Evolutionary conservation across 176 grass and related monocot genomes (phyloP).

Genomic region (Lolium perenne): DNA sequence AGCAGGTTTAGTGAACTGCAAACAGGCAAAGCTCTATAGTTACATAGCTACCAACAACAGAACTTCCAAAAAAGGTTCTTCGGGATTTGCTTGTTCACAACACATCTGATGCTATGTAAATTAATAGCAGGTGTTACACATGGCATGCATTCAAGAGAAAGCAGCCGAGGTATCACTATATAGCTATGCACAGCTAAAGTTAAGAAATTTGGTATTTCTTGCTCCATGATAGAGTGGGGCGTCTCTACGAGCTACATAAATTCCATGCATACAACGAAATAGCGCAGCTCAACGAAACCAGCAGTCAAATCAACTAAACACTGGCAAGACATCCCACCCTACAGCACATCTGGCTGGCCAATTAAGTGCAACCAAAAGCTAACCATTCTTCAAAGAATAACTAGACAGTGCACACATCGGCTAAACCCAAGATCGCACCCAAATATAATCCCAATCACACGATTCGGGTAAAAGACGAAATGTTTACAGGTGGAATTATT

Average conservation of each 20-base stretch:
- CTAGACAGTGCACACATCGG: neutral
- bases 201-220: neutral
- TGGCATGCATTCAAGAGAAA: slow-evolving; percentile 22
- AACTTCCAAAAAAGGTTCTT: slow-evolving; percentile 24
- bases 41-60: slow-evolving; percentile 27
- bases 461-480: neutral
- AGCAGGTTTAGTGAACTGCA: slow-evolving; percentile 34
- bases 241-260: neutral
- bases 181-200: neutral
- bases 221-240: slow-evolving; percentile 15
- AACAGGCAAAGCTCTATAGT: neutral
- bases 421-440: neutral
- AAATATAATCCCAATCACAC: neutral
- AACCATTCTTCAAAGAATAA: neutral
- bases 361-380: slow-evolving; percentile 5
- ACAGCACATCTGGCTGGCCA: slow-evolving; percentile 18
- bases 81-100: slow-evolving; percentile 15
- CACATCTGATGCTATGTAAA: slow-evolving; percentile 30
- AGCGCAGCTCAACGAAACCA: neutral
- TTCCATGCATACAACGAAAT: slow-evolving; percentile 26
- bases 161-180: neutral
- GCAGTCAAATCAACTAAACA: slow-evolving; percentile 27
- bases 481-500: neutral
- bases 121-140: neutral
- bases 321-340: slow-evolving; percentile 3